Evolutionary conservation across 768 basidiomycete genomes (phyloP), one percentile per base, ranked within the genome.

Genomic region (Tylopilus rubrobrunneus): DNA sequence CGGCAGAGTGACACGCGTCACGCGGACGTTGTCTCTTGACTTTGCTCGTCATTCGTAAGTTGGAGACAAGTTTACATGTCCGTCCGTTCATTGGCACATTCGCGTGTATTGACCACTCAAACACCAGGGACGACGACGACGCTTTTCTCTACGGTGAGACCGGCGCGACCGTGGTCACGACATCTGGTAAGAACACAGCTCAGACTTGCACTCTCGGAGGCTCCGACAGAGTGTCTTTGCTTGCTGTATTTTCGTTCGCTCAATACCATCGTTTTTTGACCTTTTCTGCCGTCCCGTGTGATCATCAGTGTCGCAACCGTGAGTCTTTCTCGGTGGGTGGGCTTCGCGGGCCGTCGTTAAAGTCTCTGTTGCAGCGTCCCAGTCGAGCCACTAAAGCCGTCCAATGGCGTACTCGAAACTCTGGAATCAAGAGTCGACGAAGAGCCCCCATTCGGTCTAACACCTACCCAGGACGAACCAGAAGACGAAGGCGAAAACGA

Each of bases 71-170:
- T 60, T 48, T 53, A 3, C 55, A 69, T 69, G 68, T 69, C 67
- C 48, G 66, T 67, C 55, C 46, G 45, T 59, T 62, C 53, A 9
- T 56, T 56, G 27, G 53, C 37, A 56, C 60, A 48, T 45, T 45
- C 47, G 45, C 55, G 29, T 59, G 60, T 51, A 68, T 66, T 71
- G 51, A 71, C 70, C 34, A 43, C 53, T 51, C 33, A 43, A 48
- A 57, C 49, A 53, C 48, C 59, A 84, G 82, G 81, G 86, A 89
- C 66, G 87, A 89, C 72, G 88, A 91, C 64, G 87, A 90, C 69
- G 86, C 87, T 25, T 89, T 86, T 66, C 72, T 89, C 57, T 90
- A 89, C 61, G 88, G 88, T 53, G 78, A 79, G 55, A 73, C 81
- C 41, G 59, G 72, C 42, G 65, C 71, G 50, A 53, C 69, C 46